Base-by-base conservation (phyloP, 1,284 basidiomycete genomes). In the Leccinum fallax region DNA sequence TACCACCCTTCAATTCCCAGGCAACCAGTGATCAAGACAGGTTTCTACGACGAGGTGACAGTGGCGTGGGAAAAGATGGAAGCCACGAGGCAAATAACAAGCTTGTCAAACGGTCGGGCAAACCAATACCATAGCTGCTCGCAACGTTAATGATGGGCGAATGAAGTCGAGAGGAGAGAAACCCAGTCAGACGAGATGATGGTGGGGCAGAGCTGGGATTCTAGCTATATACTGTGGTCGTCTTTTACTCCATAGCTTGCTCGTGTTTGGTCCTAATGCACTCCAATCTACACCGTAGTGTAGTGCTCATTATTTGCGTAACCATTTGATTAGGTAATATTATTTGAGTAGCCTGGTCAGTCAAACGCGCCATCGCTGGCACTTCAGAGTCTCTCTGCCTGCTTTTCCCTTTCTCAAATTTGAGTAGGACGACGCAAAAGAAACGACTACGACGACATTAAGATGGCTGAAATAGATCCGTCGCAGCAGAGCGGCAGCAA, bases 401-500 rank as follows among this genome's bases (percentile, higher is more conserved):
- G 40, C 15, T 16, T 38, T 38, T 16, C 40, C 3, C 40, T 43
- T n/a, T n/a, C 40, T 43, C 40, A 10, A 43, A 19, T 11, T 19
- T 19, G n/a, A 43, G 40, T 43, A 46, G 43, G 43, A 46, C 43
- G 43, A 46, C 43, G 43, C 43, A 46, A 19, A 43, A 38, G 13
- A 60, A 52, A 40, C 34, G 38, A 36, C 24, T 49, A 36, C 34
- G 48, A 46, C 43, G 19, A 34, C 16, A 32, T 62, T 30, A 36
- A 15, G 55, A 71, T 68, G 67, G 7, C 67, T 28, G 66, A 67
- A 21, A 13, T 58, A 11, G 81, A 81, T 56, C 61, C 61, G 43
- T 67, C 72, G 62, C 69, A 66, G 55, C 43, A 46, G 43, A 15
- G 43, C 19, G n/a, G 40, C 40, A 43, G 21, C 49, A 16, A 67